phyloP scores from a whole-genome alignment of 2,329 filamentous ascomycete genomes.

The Scytalidium sp. region DNA sequence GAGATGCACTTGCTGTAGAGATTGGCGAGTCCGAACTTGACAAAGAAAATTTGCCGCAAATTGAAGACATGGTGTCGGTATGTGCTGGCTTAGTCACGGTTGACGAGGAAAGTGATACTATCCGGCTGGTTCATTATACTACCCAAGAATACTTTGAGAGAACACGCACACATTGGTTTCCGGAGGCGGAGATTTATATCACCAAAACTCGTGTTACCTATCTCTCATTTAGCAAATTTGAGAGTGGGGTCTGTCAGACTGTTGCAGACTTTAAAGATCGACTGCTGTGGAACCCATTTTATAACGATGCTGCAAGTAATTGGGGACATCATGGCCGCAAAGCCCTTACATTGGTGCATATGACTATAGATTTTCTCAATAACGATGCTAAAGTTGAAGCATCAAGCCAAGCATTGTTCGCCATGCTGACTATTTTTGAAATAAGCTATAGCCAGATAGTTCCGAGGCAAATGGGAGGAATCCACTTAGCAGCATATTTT shows the following conservation, averaged over 20 bases:
- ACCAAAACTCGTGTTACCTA: conserved; percentile 23
- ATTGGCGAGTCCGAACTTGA: conserved; percentile 25
- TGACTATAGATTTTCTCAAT: conserved; percentile 14
- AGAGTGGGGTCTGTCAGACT: conserved; percentile 15
- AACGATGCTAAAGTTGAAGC: conserved; percentile 11
- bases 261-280: conserved; percentile 18
- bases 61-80: conserved; percentile 15
- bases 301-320: conserved; percentile 28
- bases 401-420: conserved; percentile 17
- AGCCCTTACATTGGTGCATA: conserved; percentile 1
- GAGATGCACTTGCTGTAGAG: conserved; percentile 39
- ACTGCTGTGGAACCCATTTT: conserved; percentile 23
- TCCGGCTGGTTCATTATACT: conserved; percentile 27
- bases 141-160: conserved; percentile 26
- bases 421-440: neutral
- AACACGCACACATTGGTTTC: conserved; percentile 12
- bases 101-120: conserved; percentile 20
- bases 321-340: conserved; percentile 32
- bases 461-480: conserved; percentile 12
- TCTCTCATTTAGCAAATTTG: conserved; percentile 23
- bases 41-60: conserved; percentile 19
- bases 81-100: conserved; percentile 26
- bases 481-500: conserved; percentile 24
- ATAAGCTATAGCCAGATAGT: conserved; percentile 5
- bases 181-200: conserved; percentile 13